phyloP scores from a whole-genome alignment of 73 alveolate species.

The Durusdinium trenchii region DNA sequence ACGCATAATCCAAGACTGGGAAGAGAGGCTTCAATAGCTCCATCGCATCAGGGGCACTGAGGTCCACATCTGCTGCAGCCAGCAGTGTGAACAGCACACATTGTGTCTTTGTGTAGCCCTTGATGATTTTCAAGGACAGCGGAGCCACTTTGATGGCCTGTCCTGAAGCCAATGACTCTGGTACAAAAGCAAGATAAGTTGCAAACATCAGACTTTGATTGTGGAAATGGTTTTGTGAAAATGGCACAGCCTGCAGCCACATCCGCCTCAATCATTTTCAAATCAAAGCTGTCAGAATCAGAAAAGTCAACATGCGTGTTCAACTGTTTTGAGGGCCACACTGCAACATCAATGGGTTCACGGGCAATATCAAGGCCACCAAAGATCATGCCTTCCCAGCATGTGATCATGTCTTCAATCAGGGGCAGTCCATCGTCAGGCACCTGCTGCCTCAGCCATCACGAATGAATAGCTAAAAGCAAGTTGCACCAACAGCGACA shows the following conservation, averaged over 20 bases:
- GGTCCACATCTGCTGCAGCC: not conserved
- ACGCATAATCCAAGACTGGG: not conserved
- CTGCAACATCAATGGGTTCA: not conserved
- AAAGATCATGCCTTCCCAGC: not conserved
- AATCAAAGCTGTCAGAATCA: too few relatives aligned
- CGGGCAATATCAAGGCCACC: not conserved
- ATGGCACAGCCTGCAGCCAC: too few relatives aligned
- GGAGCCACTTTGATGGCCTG: not conserved
- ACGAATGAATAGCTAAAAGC: not conserved
- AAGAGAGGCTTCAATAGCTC: not conserved
- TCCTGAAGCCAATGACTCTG: too few relatives aligned
- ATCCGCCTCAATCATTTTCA: too few relatives aligned
- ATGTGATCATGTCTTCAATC: not conserved
- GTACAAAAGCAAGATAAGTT: too few relatives aligned
- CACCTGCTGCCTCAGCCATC: not conserved
- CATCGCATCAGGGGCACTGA: not conserved
- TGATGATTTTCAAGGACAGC: not conserved
- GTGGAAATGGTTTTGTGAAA: too few relatives aligned
- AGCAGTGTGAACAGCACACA: not conserved
- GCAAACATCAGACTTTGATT: too few relatives aligned
- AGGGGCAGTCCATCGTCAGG: not conserved
- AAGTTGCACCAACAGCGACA: not conserved
- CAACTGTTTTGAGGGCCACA: not conserved
- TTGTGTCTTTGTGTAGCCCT: not conserved
- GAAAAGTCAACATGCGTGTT: too few relatives aligned